Conservation (phyloP, 129 eudicot genomes). For the Gnaphalium uliginosum region DNA sequence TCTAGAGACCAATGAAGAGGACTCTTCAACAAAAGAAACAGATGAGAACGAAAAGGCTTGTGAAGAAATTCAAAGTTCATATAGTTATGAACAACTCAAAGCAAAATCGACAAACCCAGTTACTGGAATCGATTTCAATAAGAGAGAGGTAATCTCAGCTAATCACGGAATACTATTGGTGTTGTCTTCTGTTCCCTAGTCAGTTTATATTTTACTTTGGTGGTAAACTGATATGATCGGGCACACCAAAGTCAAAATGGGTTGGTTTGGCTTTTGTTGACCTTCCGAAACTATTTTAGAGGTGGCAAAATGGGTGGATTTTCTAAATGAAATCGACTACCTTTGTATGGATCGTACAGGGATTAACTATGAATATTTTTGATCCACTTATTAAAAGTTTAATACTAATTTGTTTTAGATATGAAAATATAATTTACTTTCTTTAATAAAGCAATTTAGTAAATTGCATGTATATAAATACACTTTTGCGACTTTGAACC, state of each 20-base stretch:
- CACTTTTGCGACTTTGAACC: too few species aligned
- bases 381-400: too few species aligned
- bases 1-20: slow-evolving; percentile 50
- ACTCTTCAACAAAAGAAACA: slow-evolving; percentile 40
- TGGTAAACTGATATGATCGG: too few species aligned
- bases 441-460: too few species aligned
- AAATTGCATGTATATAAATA: too few species aligned
- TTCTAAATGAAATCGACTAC: neutral
- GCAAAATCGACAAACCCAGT: slow-evolving; percentile 74
- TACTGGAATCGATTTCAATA: slow-evolving; percentile 77
- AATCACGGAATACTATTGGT: neutral
- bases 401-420: too few species aligned
- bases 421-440: too few species aligned
- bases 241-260: neutral
- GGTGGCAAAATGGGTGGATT: neutral
- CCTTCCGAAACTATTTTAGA: neutral
- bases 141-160: slow-evolving; percentile 67
- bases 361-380: too few species aligned
- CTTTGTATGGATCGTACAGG: neutral
- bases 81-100: slow-evolving; percentile 61
- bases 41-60: slow-evolving; percentile 47
- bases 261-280: neutral
- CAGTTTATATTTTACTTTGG: neutral
- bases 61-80: slow-evolving; percentile 56
- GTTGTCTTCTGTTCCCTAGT: neutral